These are phyloP conservation scores for Nannochloris sp. DNA, from an alignment of 139 green algal genomes.

Conservation along the genomic window DNA sequence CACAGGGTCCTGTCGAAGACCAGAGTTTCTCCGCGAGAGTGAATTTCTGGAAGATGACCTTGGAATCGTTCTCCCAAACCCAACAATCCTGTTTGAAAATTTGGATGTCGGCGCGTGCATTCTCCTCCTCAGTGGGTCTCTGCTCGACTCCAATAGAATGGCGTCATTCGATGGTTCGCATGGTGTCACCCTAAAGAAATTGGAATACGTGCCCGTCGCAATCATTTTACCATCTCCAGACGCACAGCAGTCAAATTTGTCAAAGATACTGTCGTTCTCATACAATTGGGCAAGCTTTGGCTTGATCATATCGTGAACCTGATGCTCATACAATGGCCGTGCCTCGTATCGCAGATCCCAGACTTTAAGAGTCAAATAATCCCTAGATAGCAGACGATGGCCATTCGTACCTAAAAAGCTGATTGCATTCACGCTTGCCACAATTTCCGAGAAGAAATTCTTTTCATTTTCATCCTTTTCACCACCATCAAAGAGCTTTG, in stretches of 20 bases:
- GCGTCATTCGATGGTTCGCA: neutral
- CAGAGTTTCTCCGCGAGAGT: neutral
- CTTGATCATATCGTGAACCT: slow-evolving; percentile 88
- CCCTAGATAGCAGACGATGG: slow-evolving; percentile 78
- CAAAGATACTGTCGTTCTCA: slow-evolving; percentile 98
- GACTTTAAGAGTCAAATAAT: slow-evolving; percentile 98
- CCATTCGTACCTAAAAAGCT: slow-evolving; percentile 91
- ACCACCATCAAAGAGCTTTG: slow-evolving; percentile 71
- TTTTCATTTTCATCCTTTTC: slow-evolving; percentile 41
- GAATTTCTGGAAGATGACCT: slow-evolving; percentile 12
- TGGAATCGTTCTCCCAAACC: slow-evolving; percentile 1
- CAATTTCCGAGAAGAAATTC: slow-evolving; percentile 97
- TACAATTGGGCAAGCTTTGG: slow-evolving; percentile 93
- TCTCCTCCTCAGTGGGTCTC: slow-evolving; percentile 64
- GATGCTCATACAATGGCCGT: slow-evolving; percentile 71
- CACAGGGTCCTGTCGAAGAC: slow-evolving; percentile 16
- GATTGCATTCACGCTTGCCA: slow-evolving; percentile 87
- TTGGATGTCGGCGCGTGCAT: slow-evolving; percentile 12
- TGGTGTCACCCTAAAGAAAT: slow-evolving; percentile 69
- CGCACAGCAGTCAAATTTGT: slow-evolving; percentile 96
- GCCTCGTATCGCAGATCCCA: slow-evolving; percentile 93
- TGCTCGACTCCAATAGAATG: slow-evolving; percentile 58
- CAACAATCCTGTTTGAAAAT: slow-evolving; percentile 4
- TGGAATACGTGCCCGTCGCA: slow-evolving; percentile 92
- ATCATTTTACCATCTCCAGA: slow-evolving; percentile 63